Evolutionary conservation across 805 yeast genomes (phyloP).

Genomic region (Sugiyamaella americana): DNA sequence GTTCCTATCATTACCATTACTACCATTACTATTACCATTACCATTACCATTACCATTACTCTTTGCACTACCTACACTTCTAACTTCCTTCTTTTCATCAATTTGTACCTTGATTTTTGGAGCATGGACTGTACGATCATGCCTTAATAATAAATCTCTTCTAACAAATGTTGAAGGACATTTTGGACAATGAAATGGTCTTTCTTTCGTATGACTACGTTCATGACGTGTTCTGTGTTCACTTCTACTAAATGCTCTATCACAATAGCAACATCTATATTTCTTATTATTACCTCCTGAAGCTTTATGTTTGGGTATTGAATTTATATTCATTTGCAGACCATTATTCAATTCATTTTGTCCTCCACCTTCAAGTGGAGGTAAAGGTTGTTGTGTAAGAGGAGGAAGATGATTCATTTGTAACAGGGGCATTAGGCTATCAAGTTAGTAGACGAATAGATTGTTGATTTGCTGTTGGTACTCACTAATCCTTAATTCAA

Average conservation of each 20-base stretch:
- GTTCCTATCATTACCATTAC: too few relatives aligned
- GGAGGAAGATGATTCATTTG: not conserved
- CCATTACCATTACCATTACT: too few relatives aligned
- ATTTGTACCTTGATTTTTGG: not conserved
- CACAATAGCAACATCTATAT: slow-evolving; percentile 73
- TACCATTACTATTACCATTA: too few relatives aligned
- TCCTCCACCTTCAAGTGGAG: not conserved
- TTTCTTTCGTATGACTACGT: slow-evolving; percentile 71
- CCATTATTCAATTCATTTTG: not conserved
- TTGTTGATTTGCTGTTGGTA: not conserved
- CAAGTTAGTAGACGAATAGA: not conserved
- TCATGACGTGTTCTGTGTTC: slow-evolving; percentile 78
- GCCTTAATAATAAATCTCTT: slow-evolving; percentile 70
- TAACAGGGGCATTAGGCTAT: not conserved
- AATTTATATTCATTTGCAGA: not conserved
- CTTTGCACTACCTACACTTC: not conserved
- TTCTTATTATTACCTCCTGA: slow-evolving; percentile 35
- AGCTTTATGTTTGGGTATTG: not conserved
- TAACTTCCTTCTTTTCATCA: not conserved
- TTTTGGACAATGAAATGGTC: slow-evolving; percentile 68
- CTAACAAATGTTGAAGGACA: slow-evolving; percentile 72
- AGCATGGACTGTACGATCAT: slow-evolving; percentile 68
- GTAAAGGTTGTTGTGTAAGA: not conserved
- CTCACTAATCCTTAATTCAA: not conserved
- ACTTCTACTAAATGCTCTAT: slow-evolving; percentile 70